Conservation (phyloP, 2,329 filamentous ascomycete species). For the Phoma sp. region DNA sequence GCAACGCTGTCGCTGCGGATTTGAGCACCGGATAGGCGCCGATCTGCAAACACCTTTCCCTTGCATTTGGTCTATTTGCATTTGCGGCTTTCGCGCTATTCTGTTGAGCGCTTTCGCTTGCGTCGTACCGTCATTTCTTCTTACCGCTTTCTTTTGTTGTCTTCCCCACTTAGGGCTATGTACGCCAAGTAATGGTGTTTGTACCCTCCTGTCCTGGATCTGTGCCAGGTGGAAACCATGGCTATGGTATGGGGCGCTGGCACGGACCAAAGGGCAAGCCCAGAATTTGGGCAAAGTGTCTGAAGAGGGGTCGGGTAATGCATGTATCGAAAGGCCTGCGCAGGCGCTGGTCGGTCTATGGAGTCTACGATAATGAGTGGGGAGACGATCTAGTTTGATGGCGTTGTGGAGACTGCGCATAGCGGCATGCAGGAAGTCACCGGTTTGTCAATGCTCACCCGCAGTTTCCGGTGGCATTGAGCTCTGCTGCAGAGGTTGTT, state of each 20-base stretch:
- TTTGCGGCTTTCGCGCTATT: slow-evolving; percentile 6
- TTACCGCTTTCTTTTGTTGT: slow-evolving; percentile 23
- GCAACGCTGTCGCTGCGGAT: slow-evolving; percentile 11
- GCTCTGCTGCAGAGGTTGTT: slow-evolving; percentile 17
- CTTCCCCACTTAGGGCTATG: slow-evolving; percentile 22
- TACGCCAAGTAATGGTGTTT: slow-evolving; percentile 24
- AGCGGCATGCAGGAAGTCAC: slow-evolving; percentile 27
- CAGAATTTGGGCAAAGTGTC: slow-evolving; percentile 27
- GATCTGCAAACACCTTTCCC: slow-evolving; percentile 21
- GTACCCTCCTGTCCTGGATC: slow-evolving; percentile 15
- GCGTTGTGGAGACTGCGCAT: slow-evolving; percentile 17
- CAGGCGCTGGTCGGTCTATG: slow-evolving; percentile 38
- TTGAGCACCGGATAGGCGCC: slow-evolving; percentile 14
- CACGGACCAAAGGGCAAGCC: slow-evolving; percentile 16
- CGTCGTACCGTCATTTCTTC: slow-evolving; percentile 19
- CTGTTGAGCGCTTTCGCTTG: slow-evolving; percentile 9
- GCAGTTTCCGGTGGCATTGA: slow-evolving; percentile 23
- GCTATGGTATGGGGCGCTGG: slow-evolving; percentile 18
- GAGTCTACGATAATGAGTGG: slow-evolving; percentile 35
- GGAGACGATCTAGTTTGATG: slow-evolving; percentile 26
- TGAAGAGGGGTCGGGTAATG: slow-evolving; percentile 32
- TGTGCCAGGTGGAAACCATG: slow-evolving; percentile 16
- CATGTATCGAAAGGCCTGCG: slow-evolving; percentile 29
- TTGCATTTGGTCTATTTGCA: slow-evolving; percentile 19
- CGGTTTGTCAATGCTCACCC: slow-evolving; percentile 21